phyloP scores from a whole-genome alignment of 176 grass and related monocot genomes.

The Eragrostis nindensis region DNA sequence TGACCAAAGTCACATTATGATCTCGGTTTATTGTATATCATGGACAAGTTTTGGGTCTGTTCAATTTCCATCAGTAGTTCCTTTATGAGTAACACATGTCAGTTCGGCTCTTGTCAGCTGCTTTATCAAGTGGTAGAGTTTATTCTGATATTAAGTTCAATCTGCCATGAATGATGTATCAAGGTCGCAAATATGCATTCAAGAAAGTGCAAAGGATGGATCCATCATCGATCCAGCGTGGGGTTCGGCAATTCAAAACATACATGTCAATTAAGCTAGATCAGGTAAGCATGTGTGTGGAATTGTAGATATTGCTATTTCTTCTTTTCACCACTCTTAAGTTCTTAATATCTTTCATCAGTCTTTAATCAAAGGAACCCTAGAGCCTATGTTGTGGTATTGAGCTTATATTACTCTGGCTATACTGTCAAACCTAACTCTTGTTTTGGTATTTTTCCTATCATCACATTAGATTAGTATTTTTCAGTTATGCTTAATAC shows the following conservation, averaged over 20 bases:
- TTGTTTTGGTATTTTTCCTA: slow-evolving; percentile 44
- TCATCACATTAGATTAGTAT: slow-evolving; percentile 1
- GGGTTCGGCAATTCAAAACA: slow-evolving; percentile 64
- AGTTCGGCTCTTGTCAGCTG: slow-evolving; percentile 9
- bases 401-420: slow-evolving; percentile 19
- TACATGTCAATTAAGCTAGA: slow-evolving; percentile 63
- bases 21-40: slow-evolving; percentile 25
- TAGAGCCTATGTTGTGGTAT: slow-evolving; percentile 11
- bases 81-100: neutral
- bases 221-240: slow-evolving; percentile 56
- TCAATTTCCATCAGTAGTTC: neutral
- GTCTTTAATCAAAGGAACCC: neutral
- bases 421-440: slow-evolving; percentile 15
- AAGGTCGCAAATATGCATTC: slow-evolving; percentile 61
- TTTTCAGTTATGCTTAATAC: slow-evolving; percentile 12
- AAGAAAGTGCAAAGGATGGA: slow-evolving; percentile 62
- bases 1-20: slow-evolving; percentile 6
- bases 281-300: slow-evolving; percentile 43
- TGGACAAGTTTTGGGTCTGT: neutral
- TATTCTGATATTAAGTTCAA: slow-evolving; percentile 41
- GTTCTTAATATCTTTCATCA: neutral
- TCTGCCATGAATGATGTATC: slow-evolving; percentile 10
- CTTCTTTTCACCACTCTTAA: neutral
- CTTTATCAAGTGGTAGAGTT: slow-evolving; percentile 23
- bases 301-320: slow-evolving; percentile 30